A percentile compares a stretch with the other conserved stretches of the same genome.
phyloP scores from a whole-genome alignment of 441 rosid species.

The Aquilaria agallochum region DNA sequence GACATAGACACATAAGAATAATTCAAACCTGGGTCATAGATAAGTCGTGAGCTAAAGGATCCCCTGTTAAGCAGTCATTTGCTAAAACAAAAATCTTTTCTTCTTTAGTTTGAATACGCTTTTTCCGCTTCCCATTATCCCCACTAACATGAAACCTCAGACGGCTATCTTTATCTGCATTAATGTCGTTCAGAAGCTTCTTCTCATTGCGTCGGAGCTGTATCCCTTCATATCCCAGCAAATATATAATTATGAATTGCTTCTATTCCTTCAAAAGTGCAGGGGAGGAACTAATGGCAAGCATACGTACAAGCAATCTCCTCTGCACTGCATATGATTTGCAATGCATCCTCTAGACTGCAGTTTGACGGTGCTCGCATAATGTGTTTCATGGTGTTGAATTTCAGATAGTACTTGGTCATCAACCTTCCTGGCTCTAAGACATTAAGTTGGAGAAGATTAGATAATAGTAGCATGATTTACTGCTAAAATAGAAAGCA shows the following conservation, averaged over 20 bases:
- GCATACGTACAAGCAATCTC: slow-evolving; percentile 83
- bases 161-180: slow-evolving; percentile 72
- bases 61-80: slow-evolving; percentile 95
- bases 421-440: slow-evolving; percentile 94
- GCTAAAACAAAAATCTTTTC: slow-evolving; percentile 90
- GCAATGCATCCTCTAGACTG: slow-evolving; percentile 80
- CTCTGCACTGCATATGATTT: slow-evolving; percentile 75
- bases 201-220: slow-evolving; percentile 96
- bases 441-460: slow-evolving; percentile 7
- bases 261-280: slow-evolving; percentile 8
- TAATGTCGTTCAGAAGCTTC: slow-evolving; percentile 87
- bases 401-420: slow-evolving; percentile 95
- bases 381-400: slow-evolving; percentile 87
- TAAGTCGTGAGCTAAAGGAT: slow-evolving; percentile 85
- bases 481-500: slow-evolving; percentile 12
- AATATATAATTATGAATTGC: slow-evolving; percentile 10
- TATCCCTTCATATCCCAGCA: slow-evolving; percentile 73
- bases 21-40: slow-evolving; percentile 80
- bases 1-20: neutral
- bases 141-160: slow-evolving; percentile 84
- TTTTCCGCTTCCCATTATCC: slow-evolving; percentile 86
- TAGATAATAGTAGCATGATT: slow-evolving; percentile 9
- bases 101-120: slow-evolving; percentile 88
- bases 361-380: slow-evolving; percentile 62
- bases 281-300: slow-evolving; percentile 10